Percentiles rank a stretch among this genome's conserved stretches.
Conservation (phyloP, 1,284 basidiomycete species). For the Ganoderma sinense region DNA sequence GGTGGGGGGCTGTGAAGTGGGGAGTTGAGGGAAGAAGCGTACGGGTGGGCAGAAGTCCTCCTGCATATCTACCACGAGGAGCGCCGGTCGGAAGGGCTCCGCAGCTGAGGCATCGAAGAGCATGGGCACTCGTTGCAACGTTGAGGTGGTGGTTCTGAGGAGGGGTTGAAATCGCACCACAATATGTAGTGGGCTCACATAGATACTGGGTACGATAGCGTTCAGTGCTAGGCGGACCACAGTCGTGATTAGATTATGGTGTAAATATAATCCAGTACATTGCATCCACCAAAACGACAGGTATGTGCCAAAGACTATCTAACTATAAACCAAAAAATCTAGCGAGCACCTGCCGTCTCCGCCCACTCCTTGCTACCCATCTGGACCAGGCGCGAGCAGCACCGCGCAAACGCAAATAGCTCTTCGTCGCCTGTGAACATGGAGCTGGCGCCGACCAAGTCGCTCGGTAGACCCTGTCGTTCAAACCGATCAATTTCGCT, state of each 20-base stretch:
- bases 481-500: neutral
- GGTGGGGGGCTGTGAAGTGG: neutral
- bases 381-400: conserved; percentile 89
- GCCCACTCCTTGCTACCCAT: conserved; percentile 92
- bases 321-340: conserved; percentile 6
- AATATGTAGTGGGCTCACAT: no score
- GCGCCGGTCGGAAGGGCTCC: conserved; percentile 42
- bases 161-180: neutral
- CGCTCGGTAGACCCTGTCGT: conserved; percentile 75
- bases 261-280: neutral
- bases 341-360: conserved; percentile 58
- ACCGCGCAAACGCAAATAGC: conserved; percentile 93
- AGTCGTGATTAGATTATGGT: neutral
- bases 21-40: conserved; percentile 9
- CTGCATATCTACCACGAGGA: conserved; percentile 67
- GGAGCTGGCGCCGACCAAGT: conserved; percentile 80
- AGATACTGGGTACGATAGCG: no score
- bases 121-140: no score
- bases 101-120: neutral
- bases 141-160: neutral
- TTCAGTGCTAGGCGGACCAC: neutral
- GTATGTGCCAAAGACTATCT: neutral
- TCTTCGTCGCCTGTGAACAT: conserved; percentile 96
- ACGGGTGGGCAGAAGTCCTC: conserved; percentile 72
- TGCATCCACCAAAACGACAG: neutral